Evolutionary conservation across 148 eudicot genomes (phyloP).

Genomic region (Rhododendron kiyosumense): DNA sequence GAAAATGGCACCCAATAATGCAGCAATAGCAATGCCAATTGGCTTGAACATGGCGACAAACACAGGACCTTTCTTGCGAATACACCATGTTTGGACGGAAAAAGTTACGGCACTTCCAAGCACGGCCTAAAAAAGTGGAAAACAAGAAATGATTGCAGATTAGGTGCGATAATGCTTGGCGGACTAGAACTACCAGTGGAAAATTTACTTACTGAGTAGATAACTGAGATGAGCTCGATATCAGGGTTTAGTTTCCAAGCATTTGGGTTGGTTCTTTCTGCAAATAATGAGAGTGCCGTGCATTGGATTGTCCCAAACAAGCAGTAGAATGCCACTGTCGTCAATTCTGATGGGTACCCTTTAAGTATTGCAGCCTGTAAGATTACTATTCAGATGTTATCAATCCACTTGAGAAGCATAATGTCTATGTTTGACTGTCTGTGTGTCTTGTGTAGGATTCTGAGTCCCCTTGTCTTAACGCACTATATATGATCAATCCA

Average conservation of each 20-base stretch:
- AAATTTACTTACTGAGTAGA: constrained; percentile 41
- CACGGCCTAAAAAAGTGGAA: constrained; percentile 22
- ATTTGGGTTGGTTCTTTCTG: constrained; percentile 23
- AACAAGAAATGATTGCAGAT: not conserved
- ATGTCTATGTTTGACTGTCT: not conserved
- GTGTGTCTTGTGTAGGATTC: constrained; percentile 23
- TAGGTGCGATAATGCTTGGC: not conserved
- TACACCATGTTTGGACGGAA: constrained; percentile 37
- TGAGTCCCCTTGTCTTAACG: not conserved
- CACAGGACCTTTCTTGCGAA: constrained; percentile 43
- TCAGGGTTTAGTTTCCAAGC: constrained; percentile 34
- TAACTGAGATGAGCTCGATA: constrained; percentile 33
- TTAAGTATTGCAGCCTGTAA: constrained; percentile 47
- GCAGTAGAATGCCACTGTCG: constrained; percentile 48
- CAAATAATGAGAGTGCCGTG: constrained; percentile 23
- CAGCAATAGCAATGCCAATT: constrained; percentile 40
- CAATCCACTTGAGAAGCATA: not conserved
- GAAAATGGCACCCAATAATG: constrained; percentile 31
- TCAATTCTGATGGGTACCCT: constrained; percentile 43
- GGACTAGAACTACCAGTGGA: not conserved
- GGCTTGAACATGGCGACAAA: constrained; percentile 55
- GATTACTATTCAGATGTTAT: not conserved
- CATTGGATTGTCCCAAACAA: constrained; percentile 44
- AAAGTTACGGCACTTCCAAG: constrained; percentile 24
- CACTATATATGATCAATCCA: not conserved